A percentile compares a stretch with the other conserved stretches of the same genome.
These are phyloP conservation scores for Scheffersomyces ergatensis DNA, from an alignment of 805 yeast species.

Conservation along the genomic window DNA sequence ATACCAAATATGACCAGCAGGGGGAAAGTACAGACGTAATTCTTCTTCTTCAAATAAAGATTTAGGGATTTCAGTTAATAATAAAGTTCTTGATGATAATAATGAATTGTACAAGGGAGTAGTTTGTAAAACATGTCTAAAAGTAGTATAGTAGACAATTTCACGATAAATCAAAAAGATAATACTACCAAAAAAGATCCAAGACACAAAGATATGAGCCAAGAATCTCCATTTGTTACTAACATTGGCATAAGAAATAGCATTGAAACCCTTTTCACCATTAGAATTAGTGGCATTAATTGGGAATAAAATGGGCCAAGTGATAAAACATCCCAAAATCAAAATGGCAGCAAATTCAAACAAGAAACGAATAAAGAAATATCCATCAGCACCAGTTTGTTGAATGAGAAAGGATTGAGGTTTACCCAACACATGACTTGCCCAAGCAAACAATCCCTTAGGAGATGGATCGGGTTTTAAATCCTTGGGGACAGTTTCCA, in stretches of 20 bases:
- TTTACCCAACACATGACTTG: constrained; percentile 45
- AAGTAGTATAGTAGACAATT: constrained; percentile 64
- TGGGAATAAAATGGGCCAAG: constrained; percentile 72
- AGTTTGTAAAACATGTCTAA: constrained; percentile 71
- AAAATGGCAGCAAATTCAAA: constrained; percentile 54
- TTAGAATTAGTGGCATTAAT: constrained; percentile 72
- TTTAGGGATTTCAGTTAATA: constrained; percentile 66
- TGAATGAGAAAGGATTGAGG: constrained; percentile 66
- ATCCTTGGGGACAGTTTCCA: constrained; percentile 45
- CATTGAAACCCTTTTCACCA: constrained; percentile 55
- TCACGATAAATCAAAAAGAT: constrained; percentile 71
- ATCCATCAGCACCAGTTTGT: constrained; percentile 74
- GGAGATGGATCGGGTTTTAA: constrained; percentile 44
- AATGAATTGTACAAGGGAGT: constrained; percentile 71
- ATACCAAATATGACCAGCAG: constrained; percentile 56
- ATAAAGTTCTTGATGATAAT: constrained; percentile 67
- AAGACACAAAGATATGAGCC: constrained; percentile 75
- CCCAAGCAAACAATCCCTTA: constrained; percentile 53
- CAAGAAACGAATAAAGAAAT: constrained; percentile 66
- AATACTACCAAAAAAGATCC: constrained; percentile 69
- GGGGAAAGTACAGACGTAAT: constrained; percentile 61
- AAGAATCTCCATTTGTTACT: constrained; percentile 60
- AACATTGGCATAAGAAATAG: constrained; percentile 63
- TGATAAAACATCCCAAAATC: constrained; percentile 48
- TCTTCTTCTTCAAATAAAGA: constrained; percentile 45